phyloP scores from a whole-genome alignment of 176 grass and related monocot species.

The Hordeum vulgare region MorexV3_pseudomolecules_assembly NC_058521.1:580558716-580559215 shows the following conservation, averaged over 20 bases:
- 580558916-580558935: constrained; percentile 21
- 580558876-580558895: too few relatives aligned
- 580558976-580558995: constrained; percentile 47
- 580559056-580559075: constrained; percentile 60
- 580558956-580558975: constrained; percentile 59
- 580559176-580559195: constrained; percentile 34
- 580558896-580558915: too few relatives aligned
- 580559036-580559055: constrained; percentile 44
- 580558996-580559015: constrained; percentile 51
- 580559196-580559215: constrained; percentile 46
- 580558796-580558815: too few relatives aligned
- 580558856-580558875: too few relatives aligned
- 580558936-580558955: constrained; percentile 34
- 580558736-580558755: too few relatives aligned
- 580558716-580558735: too few relatives aligned
- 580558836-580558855: too few relatives aligned
- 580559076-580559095: constrained; percentile 53
- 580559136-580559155: constrained; percentile 27
- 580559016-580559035: constrained; percentile 47
- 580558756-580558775: too few relatives aligned
- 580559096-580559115: constrained; percentile 65
- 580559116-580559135: constrained; percentile 64
- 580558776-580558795: too few relatives aligned
- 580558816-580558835: too few relatives aligned
- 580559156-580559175: constrained; percentile 51